Base-by-base conservation (phyloP, 2,329 filamentous ascomycete species). In the Aspergillus sclerotialis region DNA sequence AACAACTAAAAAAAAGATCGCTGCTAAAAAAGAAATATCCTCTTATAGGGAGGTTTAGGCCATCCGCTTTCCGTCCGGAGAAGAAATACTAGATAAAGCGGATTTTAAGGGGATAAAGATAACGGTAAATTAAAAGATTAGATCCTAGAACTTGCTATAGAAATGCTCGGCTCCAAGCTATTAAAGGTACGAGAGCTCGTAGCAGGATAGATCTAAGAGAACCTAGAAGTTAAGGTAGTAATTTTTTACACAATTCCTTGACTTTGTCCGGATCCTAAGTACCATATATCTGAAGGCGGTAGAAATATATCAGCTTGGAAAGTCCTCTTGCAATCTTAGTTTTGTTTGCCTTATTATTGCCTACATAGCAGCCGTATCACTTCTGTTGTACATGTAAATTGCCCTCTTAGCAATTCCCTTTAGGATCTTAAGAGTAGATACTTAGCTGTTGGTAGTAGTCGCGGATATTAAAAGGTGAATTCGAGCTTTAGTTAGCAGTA, bases 221-320 rank as follows among this genome's bases (percentile, higher is more conserved):
- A 70, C 4, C 60, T 62, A 0, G 33, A 60, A 0, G 65, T 67
- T 25, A 81, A 82, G 53, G 68, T 79, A 29, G 74, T 74, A 37
- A 56, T 81, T 29, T n/a, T 82, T 78, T 43, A 75, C 70, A 0
- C 75, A 81, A 43, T 82, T 76, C 39, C 52, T 73, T 2, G 56
- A 65, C 3, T 70, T 78, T 45, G 63, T 76, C 5, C 49, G 60
- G 0, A 70, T 80, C 12, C 45, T 81, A 2, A 52, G 43, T 0
- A 61, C 58, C 1, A 60, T 80, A 24, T 80, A 72, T 47, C 18
- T 58, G 1, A 48, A 56, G 2, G 69, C 78, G 40, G 0, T 80
- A 74, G 75, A 43, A 38, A 0, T 63, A 56, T 38, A 34, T 30
- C 4, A 25, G 30, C 9, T 72, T 73, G n/a, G n/a, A n/a, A n/a